Conservation (phyloP, 345 rosid species). For the Rhizophora mangle region DNA sequence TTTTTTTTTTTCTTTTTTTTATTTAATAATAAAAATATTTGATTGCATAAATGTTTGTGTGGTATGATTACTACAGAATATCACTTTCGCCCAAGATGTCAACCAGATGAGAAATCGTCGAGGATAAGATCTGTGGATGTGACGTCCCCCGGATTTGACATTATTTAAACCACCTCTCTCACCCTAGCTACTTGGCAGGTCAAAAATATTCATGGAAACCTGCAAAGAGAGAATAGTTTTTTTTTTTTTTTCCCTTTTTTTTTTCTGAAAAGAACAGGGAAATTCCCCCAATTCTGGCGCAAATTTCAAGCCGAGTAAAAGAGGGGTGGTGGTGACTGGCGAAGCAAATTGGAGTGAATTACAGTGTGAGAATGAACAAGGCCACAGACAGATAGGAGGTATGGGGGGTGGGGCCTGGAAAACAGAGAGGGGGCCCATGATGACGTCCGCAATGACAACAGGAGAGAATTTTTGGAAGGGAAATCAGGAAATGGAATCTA, state of each 20-base stretch:
- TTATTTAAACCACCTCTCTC: not conserved
- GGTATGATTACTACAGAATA: slow-evolving; percentile 38
- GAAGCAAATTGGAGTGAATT: not conserved
- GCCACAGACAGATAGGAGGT: no score
- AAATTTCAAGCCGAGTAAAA: slow-evolving; percentile 10
- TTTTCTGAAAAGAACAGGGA: not conserved
- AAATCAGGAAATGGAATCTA: slow-evolving; percentile 23
- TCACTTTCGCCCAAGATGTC: slow-evolving; percentile 43
- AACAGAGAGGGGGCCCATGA: not conserved
- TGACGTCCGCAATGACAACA: slow-evolving; percentile 13
- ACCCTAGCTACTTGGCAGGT: slow-evolving; percentile 8
- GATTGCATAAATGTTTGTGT: not conserved
- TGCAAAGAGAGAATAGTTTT: not conserved
- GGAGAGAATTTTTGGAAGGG: slow-evolving; percentile 5
- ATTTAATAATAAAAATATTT: not conserved
- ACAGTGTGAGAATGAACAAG: not conserved
- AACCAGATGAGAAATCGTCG: slow-evolving; percentile 57
- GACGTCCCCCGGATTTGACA: slow-evolving; percentile 44
- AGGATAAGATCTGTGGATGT: slow-evolving; percentile 53
- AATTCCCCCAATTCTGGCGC: slow-evolving; percentile 17
- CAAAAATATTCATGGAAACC: slow-evolving; percentile 1
- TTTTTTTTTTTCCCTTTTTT: not conserved
- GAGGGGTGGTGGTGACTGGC: not conserved
- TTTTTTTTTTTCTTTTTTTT: not conserved
- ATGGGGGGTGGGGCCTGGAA: slow-evolving; percentile 1